Percentiles rank a stretch among this genome's conserved stretches.
phyloP scores from a whole-genome alignment of 192 early-diverging fungal species.

The Chytriomyces sp. region DNA sequence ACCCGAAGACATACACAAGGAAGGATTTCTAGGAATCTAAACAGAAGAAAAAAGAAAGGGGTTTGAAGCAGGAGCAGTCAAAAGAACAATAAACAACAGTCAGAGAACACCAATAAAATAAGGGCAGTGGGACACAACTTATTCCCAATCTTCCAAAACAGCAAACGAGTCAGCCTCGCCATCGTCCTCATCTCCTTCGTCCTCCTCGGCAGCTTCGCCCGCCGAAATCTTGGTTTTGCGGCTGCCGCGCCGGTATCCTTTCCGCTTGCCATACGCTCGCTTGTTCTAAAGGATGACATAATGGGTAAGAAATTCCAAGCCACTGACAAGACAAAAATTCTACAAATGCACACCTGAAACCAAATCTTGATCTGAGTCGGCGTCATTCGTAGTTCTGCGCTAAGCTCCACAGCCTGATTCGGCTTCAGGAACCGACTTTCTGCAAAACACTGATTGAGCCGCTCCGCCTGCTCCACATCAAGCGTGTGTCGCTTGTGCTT shows the following conservation, averaged over 20 bases:
- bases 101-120: neutral
- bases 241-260: neutral
- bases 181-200: neutral
- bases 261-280: slow-evolving; percentile 9
- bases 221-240: neutral
- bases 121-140: neutral
- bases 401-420: neutral
- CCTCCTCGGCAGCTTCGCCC: neutral
- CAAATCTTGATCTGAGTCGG: slow-evolving; percentile 9
- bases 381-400: neutral
- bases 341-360: too few relatives aligned
- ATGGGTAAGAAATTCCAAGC: neutral
- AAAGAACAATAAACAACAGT: neutral
- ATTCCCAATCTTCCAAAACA: neutral
- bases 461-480: neutral
- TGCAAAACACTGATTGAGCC: neutral
- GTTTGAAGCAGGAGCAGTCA: neutral
- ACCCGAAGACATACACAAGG: too few relatives aligned
- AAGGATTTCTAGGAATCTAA: too few relatives aligned
- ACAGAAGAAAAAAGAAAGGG: neutral
- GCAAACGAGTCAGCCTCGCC: neutral
- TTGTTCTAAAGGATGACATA: neutral
- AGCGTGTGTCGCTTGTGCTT: slow-evolving; percentile 8
- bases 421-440: neutral
- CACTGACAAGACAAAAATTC: too few relatives aligned